Percentiles rank a stretch among this genome's conserved stretches.
Conservation (phyloP, 2,329 filamentous ascomycete species). For the Fusarium sp. region DNA sequence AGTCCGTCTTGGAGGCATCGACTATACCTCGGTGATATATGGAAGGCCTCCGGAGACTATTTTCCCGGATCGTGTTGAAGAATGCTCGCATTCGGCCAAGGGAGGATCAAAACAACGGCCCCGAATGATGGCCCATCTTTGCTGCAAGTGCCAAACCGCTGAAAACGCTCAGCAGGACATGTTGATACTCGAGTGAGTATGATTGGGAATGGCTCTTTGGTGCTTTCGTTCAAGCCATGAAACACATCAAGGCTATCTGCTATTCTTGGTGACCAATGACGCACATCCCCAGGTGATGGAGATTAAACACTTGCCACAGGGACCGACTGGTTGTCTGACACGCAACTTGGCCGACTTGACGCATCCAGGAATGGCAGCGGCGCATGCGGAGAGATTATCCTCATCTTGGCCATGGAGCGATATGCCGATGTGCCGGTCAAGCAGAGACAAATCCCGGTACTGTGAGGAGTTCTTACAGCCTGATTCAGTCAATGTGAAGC, state of each 20-base stretch:
- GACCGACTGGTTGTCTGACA: conserved; percentile 8
- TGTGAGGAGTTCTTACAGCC: not conserved
- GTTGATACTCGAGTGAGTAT: conserved; percentile 22
- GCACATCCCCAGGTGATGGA: conserved; percentile 2
- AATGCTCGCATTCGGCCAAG: conserved; percentile 15
- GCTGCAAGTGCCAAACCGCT: not conserved
- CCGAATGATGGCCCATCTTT: conserved; percentile 5
- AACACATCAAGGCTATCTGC: conserved; percentile 1
- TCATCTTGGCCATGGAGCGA: conserved; percentile 12
- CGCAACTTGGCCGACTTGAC: conserved; percentile 13
- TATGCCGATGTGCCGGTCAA: not conserved
- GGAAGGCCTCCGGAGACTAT: not conserved
- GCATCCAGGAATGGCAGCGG: conserved; percentile 24
- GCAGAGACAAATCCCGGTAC: not conserved
- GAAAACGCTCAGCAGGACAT: conserved; percentile 6
- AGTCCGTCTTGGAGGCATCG: not conserved
- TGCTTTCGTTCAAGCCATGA: conserved; percentile 17
- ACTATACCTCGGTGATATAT: not conserved
- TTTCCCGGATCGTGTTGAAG: conserved; percentile 17
- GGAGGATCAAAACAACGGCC: conserved; percentile 3
- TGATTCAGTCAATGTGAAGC: not conserved
- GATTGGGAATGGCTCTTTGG: not conserved
- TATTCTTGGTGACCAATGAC: conserved; percentile 28
- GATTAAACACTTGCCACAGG: conserved; percentile 12
- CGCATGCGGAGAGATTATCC: conserved; percentile 18